These are phyloP conservation scores for Diaporthe citrichinensis DNA, from an alignment of 2,329 filamentous ascomycete genomes.

Conservation along the genomic window DNA sequence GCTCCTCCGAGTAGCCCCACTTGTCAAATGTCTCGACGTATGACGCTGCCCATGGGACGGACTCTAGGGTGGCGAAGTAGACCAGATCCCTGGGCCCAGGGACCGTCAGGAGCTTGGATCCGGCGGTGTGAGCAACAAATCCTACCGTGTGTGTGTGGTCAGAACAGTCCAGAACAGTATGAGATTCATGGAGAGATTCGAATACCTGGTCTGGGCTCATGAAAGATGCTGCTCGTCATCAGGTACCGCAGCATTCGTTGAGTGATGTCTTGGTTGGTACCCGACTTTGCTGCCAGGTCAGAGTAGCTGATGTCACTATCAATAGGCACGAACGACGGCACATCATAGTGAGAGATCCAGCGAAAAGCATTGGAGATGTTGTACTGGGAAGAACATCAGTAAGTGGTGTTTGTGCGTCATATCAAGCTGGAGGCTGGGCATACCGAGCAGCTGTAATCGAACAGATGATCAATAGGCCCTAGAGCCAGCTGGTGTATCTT, in stretches of 20 bases:
- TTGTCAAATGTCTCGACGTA: constrained; percentile 29
- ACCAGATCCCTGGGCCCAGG: neutral
- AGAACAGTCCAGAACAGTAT: neutral
- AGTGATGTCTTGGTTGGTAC: constrained; percentile 4
- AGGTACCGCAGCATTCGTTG: constrained; percentile 20
- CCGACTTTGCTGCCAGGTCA: constrained; percentile 13
- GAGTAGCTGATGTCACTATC: neutral
- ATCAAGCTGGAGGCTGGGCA: neutral
- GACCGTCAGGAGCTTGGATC: constrained; percentile 7
- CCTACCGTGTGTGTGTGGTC: neutral
- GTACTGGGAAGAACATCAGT: constrained; percentile 3
- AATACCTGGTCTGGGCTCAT: constrained; percentile 8
- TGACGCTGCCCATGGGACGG: neutral
- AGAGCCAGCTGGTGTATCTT: constrained; percentile 9
- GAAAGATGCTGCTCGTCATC: constrained; percentile 26
- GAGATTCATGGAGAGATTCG: too few species aligned
- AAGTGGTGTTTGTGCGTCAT: neutral
- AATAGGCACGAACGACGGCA: constrained; percentile 11
- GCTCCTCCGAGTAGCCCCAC: constrained; percentile 30
- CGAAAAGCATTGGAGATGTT: neutral
- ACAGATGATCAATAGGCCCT: constrained; percentile 6
- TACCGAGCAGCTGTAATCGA: constrained; percentile 11
- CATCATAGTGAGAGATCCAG: constrained; percentile 7
- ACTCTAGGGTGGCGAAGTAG: neutral
- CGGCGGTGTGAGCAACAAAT: constrained; percentile 6